Conservation (phyloP, 2,329 filamentous ascomycete species). For the Talaromyces sp. region DNA sequence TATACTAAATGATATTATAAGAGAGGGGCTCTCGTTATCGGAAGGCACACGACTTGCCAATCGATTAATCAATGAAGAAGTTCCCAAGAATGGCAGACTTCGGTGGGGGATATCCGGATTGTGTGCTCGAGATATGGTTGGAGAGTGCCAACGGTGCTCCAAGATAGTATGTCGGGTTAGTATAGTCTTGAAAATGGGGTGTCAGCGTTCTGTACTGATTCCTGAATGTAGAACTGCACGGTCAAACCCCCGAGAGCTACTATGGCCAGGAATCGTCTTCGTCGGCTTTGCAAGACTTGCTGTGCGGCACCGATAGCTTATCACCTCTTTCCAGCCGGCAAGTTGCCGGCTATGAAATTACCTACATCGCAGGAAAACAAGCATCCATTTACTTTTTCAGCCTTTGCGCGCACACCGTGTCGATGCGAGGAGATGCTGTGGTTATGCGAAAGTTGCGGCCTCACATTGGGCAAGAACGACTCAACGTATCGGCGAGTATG, state of each 20-base stretch:
- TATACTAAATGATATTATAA: slow-evolving; percentile 30
- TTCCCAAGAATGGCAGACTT: slow-evolving; percentile 36
- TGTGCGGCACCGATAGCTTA: slow-evolving; percentile 62
- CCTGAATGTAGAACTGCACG: slow-evolving; percentile 69
- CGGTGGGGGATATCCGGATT: slow-evolving; percentile 66
- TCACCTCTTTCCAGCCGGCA: slow-evolving; percentile 26
- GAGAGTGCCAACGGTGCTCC: slow-evolving; percentile 73
- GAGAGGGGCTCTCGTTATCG: slow-evolving; percentile 40
- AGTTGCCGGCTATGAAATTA: not conserved
- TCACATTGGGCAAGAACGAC: slow-evolving; percentile 58
- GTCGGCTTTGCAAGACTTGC: slow-evolving; percentile 75
- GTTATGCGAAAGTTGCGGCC: slow-evolving; percentile 82
- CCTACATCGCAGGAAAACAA: slow-evolving; percentile 23
- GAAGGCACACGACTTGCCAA: slow-evolving; percentile 32
- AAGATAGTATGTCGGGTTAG: slow-evolving; percentile 73
- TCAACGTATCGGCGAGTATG: slow-evolving; percentile 66
- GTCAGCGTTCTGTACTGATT: slow-evolving; percentile 3
- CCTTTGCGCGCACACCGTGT: slow-evolving; percentile 55
- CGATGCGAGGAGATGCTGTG: slow-evolving; percentile 61
- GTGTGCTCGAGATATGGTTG: slow-evolving; percentile 86
- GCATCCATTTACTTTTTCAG: slow-evolving; percentile 45
- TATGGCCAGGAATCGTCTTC: slow-evolving; percentile 69
- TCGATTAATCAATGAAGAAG: slow-evolving; percentile 28
- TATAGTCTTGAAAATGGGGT: not conserved
- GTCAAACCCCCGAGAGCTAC: slow-evolving; percentile 72